phyloP scores from a whole-genome alignment of 352 stramenopile genomes.

The Phytophthora syringae region DNA sequence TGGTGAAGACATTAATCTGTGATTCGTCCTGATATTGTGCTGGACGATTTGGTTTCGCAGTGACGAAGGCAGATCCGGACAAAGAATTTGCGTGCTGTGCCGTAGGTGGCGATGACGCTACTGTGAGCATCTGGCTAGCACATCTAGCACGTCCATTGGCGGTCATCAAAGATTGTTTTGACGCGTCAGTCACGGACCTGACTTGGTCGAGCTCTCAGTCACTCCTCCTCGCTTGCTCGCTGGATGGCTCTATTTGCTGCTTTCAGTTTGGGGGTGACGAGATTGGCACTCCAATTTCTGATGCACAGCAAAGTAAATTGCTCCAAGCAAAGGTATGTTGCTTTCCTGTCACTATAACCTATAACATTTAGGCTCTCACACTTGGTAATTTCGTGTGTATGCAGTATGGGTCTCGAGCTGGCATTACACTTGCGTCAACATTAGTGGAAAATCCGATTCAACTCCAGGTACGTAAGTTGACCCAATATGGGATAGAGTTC shows the following conservation, averaged over 20 bases:
- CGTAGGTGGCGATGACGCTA: slow-evolving; percentile 82
- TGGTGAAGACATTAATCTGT: not conserved
- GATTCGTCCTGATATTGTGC: slow-evolving; percentile 5
- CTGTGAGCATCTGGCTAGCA: slow-evolving; percentile 87
- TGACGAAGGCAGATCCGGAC: slow-evolving; percentile 57
- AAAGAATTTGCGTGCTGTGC: slow-evolving; percentile 89
- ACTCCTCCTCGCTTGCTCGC: slow-evolving; percentile 72
- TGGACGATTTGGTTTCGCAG: slow-evolving; percentile 32
- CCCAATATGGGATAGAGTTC: slow-evolving; percentile 6
- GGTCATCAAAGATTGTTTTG: slow-evolving; percentile 87
- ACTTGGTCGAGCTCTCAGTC: slow-evolving; percentile 69
- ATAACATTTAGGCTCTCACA: not conserved
- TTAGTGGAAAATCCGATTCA: slow-evolving; percentile 85
- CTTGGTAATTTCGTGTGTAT: slow-evolving; percentile 1
- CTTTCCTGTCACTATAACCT: not conserved
- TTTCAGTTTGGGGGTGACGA: slow-evolving; percentile 77
- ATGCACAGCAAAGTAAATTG: slow-evolving; percentile 79
- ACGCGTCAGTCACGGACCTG: slow-evolving; percentile 83
- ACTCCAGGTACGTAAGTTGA: slow-evolving; percentile 51
- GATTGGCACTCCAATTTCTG: slow-evolving; percentile 73
- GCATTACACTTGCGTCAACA: slow-evolving; percentile 80
- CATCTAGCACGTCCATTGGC: slow-evolving; percentile 77
- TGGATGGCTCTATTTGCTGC: slow-evolving; percentile 86
- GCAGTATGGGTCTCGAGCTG: slow-evolving; percentile 83
- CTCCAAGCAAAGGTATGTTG: slow-evolving; percentile 74